Percentiles rank a stretch among this genome's conserved stretches.
phyloP scores from a whole-genome alignment of 2,329 filamentous ascomycete species.

The Stagonosporopsis cucurbitacearum region DNA sequence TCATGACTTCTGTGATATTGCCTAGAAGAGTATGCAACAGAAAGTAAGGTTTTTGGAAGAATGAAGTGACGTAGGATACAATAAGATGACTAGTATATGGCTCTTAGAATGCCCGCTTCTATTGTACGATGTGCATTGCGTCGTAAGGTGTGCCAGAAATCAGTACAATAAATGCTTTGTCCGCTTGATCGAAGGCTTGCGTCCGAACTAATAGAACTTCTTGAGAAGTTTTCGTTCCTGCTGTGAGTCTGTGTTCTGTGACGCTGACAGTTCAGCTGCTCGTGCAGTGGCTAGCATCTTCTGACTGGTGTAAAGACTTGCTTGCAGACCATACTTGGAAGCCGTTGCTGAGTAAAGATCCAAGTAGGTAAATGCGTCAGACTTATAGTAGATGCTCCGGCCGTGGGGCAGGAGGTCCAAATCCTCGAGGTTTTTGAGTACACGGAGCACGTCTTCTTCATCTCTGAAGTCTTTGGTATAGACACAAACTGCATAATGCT shows the following conservation, averaged over 20 bases:
- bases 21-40: background rate
- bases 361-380: constrained; percentile 62
- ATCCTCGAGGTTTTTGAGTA: constrained; percentile 66
- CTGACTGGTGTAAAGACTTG: constrained; percentile 53
- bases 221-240: constrained; percentile 12
- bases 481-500: constrained; percentile 58
- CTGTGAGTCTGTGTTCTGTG: constrained; percentile 11
- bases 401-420: constrained; percentile 59
- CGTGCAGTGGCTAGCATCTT: constrained; percentile 39
- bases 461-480: constrained; percentile 80
- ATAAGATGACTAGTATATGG: background rate
- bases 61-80: background rate
- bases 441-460: constrained; percentile 69
- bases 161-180: background rate
- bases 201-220: constrained; percentile 7
- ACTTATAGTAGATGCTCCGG: constrained; percentile 77
- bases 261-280: constrained; percentile 8
- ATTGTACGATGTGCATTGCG: background rate
- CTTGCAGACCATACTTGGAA: constrained; percentile 48
- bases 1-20: background rate
- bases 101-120: background rate
- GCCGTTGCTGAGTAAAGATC: constrained; percentile 50
- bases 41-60: too few relatives aligned
- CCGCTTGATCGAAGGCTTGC: background rate
- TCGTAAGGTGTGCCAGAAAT: background rate